A percentile compares a stretch with the other conserved stretches of the same genome.
These are phyloP conservation scores for Talaromyces pinophilus DNA, from an alignment of 2,329 filamentous ascomycete genomes.

Conservation along the genomic window DNA sequence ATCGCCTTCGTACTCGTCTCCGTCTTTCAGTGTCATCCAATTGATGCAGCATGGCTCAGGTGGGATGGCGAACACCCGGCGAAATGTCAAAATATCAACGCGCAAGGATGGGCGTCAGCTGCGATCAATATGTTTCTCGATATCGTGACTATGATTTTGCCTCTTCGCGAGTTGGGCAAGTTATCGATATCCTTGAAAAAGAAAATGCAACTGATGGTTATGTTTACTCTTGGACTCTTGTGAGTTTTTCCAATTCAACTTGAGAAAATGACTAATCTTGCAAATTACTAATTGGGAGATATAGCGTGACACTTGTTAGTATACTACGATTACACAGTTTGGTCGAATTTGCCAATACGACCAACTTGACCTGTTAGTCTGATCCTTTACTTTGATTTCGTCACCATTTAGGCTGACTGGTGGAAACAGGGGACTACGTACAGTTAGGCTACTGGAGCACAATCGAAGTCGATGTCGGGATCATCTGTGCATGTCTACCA, in stretches of 20 bases:
- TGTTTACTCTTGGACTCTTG: conserved; percentile 43
- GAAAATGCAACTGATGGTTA: conserved; percentile 36
- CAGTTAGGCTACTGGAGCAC: conserved; percentile 35
- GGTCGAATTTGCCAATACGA: conserved; percentile 45
- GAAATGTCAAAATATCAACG: conserved; percentile 40
- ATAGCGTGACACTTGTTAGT: conserved; percentile 50
- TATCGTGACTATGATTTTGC: conserved; percentile 33
- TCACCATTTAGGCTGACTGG: background rate
- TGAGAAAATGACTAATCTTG: background rate
- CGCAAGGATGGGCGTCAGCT: conserved; percentile 41
- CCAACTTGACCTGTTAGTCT: conserved; percentile 42
- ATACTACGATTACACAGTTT: conserved; percentile 48
- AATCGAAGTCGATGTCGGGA: conserved; percentile 34
- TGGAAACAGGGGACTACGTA: conserved; percentile 35
- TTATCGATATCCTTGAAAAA: conserved; percentile 33
- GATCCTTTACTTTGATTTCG: background rate
- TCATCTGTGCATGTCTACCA: conserved; percentile 37
- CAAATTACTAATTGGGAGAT: background rate
- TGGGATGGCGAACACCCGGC: conserved; percentile 41
- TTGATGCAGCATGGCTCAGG: conserved; percentile 43
- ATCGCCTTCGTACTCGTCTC: conserved; percentile 40
- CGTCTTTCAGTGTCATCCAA: conserved; percentile 41
- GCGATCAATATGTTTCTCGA: conserved; percentile 37
- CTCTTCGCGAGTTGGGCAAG: conserved; percentile 32
- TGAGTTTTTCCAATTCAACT: conserved; percentile 25